These are phyloP conservation scores for Malania oleifera DNA, from an alignment of 164 flowering plant genomes.

Conservation along the genomic window DNA sequence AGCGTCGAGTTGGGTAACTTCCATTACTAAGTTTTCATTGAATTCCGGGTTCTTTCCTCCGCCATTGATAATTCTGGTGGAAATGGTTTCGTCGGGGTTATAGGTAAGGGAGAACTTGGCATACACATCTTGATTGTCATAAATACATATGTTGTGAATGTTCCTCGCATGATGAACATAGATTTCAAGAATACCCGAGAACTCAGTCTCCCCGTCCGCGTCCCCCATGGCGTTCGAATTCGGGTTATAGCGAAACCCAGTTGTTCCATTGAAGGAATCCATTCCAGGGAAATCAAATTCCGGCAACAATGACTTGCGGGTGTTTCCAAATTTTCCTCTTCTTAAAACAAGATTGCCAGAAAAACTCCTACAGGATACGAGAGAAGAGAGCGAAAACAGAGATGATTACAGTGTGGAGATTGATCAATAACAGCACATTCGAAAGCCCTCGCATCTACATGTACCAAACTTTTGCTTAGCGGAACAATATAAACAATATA, in stretches of 20 bases:
- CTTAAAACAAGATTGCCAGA: neutral
- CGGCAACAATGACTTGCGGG: neutral
- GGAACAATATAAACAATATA: neutral
- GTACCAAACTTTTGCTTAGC: neutral
- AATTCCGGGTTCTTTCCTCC: constrained; percentile 92
- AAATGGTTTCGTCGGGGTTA: constrained; percentile 61
- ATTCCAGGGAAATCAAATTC: constrained; percentile 18
- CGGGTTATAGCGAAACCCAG: constrained; percentile 37
- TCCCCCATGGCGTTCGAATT: constrained; percentile 25
- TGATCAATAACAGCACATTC: neutral
- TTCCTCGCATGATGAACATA: constrained; percentile 83
- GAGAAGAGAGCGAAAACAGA: constrained; percentile 6
- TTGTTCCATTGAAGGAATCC: constrained; percentile 42
- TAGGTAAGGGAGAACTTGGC: constrained; percentile 87
- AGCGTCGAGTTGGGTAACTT: constrained; percentile 47
- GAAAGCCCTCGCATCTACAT: constrained; percentile 1
- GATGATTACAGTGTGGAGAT: neutral
- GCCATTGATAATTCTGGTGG: constrained; percentile 56
- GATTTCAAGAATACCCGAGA: constrained; percentile 59
- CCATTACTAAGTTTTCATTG: constrained; percentile 52
- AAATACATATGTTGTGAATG: constrained; percentile 93
- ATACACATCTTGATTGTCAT: constrained; percentile 93
- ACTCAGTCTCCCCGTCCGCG: constrained; percentile 30
- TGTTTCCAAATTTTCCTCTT: neutral
- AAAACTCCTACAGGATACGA: neutral